phyloP scores from a whole-genome alignment of 148 eudicot species.

The Persicaria maculosa region DNA sequence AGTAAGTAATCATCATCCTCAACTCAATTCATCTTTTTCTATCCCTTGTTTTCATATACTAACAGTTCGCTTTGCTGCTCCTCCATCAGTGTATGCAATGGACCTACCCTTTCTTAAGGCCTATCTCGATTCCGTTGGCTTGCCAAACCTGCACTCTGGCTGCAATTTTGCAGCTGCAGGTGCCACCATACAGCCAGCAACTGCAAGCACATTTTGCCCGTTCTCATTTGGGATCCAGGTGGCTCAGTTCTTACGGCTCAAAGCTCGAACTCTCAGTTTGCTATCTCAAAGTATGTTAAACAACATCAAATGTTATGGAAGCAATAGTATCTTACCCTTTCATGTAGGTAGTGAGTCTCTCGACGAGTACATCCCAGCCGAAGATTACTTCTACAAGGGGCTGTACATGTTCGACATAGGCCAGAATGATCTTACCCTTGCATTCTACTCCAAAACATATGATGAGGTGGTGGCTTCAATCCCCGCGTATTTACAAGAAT shows the following conservation, averaged over 20 bases:
- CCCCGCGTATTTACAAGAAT: conserved; percentile 18
- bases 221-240: conserved; percentile 23
- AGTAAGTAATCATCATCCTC: conserved; percentile 20
- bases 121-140: conserved; percentile 21
- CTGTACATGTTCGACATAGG: conserved; percentile 27
- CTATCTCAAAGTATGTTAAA: conserved; percentile 14
- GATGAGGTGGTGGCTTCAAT: conserved; percentile 17
- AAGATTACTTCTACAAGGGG: conserved; percentile 21
- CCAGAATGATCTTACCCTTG: conserved; percentile 25
- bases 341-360: conserved; percentile 12
- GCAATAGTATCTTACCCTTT: no score
- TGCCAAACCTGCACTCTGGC: conserved; percentile 18
- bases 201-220: conserved; percentile 14
- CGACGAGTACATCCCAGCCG: conserved; percentile 16
- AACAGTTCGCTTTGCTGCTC: no score
- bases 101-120: conserved; percentile 18
- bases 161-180: conserved; percentile 26
- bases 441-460: conserved; percentile 16
- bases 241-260: conserved; percentile 20
- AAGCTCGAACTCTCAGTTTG: conserved; percentile 19
- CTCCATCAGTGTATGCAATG: conserved; percentile 12
- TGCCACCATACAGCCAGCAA: conserved; percentile 20
- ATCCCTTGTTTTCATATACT: no score
- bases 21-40: neutral
- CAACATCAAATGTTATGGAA: neutral